Evolutionary conservation across 2,329 filamentous ascomycete genomes (phyloP).

Genomic region (Rutstroemia sp.): DNA sequence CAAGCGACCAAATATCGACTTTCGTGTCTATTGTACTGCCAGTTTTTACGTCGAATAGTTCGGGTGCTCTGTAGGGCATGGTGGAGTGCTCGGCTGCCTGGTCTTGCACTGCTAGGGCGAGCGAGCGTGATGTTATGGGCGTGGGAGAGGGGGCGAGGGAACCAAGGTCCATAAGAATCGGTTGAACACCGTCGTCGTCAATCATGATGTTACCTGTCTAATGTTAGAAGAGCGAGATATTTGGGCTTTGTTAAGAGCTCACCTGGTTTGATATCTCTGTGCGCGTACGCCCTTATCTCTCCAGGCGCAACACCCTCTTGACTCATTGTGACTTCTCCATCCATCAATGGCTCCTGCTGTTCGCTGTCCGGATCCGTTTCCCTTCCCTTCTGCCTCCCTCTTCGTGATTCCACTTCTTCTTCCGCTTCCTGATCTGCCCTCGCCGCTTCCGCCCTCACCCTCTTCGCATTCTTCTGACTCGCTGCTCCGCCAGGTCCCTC

Average conservation of each 20-base stretch:
- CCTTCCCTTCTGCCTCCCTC: constrained; percentile 36
- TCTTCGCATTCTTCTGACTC: constrained; percentile 41
- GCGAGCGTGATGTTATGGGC: constrained; percentile 79
- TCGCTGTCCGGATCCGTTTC: constrained; percentile 55
- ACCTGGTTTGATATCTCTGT: constrained; percentile 97
- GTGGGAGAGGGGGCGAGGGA: constrained; percentile 83
- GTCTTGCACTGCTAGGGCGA: constrained; percentile 89
- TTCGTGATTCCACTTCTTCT: constrained; percentile 30
- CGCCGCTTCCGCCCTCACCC: constrained; percentile 28
- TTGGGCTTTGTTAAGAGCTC: constrained; percentile 26
- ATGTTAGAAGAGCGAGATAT: constrained; percentile 8
- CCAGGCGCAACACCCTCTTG: constrained; percentile 63
- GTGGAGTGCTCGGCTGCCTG: constrained; percentile 93
- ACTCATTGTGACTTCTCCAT: constrained; percentile 61
- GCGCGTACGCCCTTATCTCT: constrained; percentile 73
- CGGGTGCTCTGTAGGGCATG: constrained; percentile 96
- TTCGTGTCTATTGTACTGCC: constrained; percentile 89
- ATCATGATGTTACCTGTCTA: constrained; percentile 89
- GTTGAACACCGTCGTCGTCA: constrained; percentile 76
- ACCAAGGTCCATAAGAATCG: constrained; percentile 96
- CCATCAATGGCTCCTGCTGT: constrained; percentile 79
- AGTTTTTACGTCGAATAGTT: constrained; percentile 96
- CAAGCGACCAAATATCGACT: constrained; percentile 95
- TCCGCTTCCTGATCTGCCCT: constrained; percentile 36
- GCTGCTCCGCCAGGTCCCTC: constrained; percentile 44